Evolutionary conservation across 1,284 basidiomycete genomes (phyloP).

Genomic region (Microbotryum lychnidis-dioicae): DNA sequence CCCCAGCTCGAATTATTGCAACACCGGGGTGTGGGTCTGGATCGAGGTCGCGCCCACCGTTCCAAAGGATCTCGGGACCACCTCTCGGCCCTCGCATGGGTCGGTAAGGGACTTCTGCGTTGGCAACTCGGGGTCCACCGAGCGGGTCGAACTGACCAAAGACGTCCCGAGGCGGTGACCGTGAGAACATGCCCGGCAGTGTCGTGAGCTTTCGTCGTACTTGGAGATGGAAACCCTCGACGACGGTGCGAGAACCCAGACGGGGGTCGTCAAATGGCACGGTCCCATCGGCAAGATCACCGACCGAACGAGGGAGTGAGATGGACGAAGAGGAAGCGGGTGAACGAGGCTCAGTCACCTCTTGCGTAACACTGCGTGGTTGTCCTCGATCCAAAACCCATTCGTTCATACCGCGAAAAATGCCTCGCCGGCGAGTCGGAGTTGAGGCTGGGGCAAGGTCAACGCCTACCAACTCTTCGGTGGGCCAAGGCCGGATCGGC

Average conservation of each 20-base stretch:
- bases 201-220: background rate
- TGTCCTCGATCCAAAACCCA: constrained; percentile 6
- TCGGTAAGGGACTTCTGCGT: too few species aligned
- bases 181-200: too few species aligned
- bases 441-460: constrained; percentile 2
- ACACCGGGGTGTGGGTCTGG: constrained; percentile 11
- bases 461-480: constrained; percentile 15
- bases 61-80: constrained; percentile 23
- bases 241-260: background rate
- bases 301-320: background rate
- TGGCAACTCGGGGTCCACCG: too few species aligned
- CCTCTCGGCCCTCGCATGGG: constrained; percentile 4
- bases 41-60: constrained; percentile 14
- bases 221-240: constrained; percentile 14
- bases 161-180: too few species aligned
- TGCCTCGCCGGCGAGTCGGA: constrained; percentile 1
- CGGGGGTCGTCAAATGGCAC: background rate
- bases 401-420: constrained; percentile 19
- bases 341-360: too few species aligned
- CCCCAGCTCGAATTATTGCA: constrained; percentile 22
- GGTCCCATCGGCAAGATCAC: background rate
- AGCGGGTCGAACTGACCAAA: too few species aligned
- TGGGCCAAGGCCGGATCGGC: constrained; percentile 19
- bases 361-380: background rate
- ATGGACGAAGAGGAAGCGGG: too few species aligned